phyloP scores from a whole-genome alignment of 2,329 filamentous ascomycete genomes.

The Cladophialophora immunda region DNA sequence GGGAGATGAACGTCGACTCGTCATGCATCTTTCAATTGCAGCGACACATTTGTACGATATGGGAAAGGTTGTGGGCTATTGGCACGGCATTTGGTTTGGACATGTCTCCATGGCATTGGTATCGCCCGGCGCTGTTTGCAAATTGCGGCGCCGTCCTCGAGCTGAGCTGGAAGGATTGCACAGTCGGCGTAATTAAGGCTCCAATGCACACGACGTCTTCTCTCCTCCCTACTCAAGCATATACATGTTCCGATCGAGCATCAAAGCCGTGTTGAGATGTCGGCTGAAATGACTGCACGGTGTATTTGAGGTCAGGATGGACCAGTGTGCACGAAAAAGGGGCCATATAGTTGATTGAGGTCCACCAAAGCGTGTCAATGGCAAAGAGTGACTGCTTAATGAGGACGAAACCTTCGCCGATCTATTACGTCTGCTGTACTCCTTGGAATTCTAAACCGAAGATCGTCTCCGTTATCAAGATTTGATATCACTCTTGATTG shows the following conservation, averaged over 20 bases:
- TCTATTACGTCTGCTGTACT: not conserved
- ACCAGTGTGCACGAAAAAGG: not conserved
- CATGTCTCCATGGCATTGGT: not conserved
- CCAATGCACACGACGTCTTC: not conserved
- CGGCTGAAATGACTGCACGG: not conserved
- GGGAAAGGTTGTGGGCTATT: constrained; percentile 1
- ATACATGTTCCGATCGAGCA: not conserved
- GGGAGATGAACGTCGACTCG: constrained; percentile 47
- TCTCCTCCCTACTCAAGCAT: not conserved
- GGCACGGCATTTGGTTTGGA: not conserved
- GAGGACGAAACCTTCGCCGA: not conserved
- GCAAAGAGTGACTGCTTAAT: not conserved
- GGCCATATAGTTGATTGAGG: constrained; percentile 1
- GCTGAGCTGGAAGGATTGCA: not conserved
- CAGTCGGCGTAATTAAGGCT: not conserved
- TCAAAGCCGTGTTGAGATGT: not conserved
- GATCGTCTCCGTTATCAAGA: not conserved
- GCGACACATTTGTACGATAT: constrained; percentile 17
- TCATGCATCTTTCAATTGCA: not conserved
- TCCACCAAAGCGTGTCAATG: not conserved
- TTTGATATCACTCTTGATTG: not conserved
- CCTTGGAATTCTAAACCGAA: not conserved
- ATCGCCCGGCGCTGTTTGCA: not conserved
- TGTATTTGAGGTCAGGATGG: not conserved
- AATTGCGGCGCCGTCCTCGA: not conserved